phyloP scores from a whole-genome alignment of 768 basidiomycete species.

The Termitomyces sp. region DNA sequence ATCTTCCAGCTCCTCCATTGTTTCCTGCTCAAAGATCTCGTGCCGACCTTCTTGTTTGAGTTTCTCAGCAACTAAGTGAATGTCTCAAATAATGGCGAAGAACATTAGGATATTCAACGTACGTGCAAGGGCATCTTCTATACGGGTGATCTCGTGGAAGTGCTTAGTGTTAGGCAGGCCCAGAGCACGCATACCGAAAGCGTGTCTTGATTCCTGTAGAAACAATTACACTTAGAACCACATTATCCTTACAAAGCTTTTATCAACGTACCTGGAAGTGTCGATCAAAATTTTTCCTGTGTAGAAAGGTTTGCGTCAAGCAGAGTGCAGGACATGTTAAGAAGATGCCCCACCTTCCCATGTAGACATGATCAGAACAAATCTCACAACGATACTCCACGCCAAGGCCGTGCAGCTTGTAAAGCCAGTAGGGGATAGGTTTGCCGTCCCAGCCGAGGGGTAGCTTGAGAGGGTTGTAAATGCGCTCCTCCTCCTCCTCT shows the following conservation, averaged over 20 bases:
- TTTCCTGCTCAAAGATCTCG: constrained; percentile 90
- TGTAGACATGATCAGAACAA: constrained; percentile 94
- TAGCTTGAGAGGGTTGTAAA: constrained; percentile 96
- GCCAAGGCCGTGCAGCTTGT: constrained; percentile 97
- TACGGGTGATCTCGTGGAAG: constrained; percentile 97
- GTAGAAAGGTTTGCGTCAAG: constrained; percentile 5
- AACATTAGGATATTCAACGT: constrained; percentile 26
- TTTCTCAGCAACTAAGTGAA: constrained; percentile 81
- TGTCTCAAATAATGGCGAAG: not conserved
- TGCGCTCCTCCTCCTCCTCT: constrained; percentile 92
- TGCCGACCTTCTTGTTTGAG: constrained; percentile 95
- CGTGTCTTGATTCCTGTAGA: constrained; percentile 84
- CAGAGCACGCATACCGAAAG: constrained; percentile 96
- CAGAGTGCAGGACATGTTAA: not conserved
- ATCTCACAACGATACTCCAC: constrained; percentile 98
- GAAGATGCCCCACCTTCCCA: constrained; percentile 66
- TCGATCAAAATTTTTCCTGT: constrained; percentile 90
- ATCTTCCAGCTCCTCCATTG: constrained; percentile 97
- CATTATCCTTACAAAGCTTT: constrained; percentile 42
- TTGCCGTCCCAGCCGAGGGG: constrained; percentile 98
- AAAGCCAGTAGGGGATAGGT: constrained; percentile 98
- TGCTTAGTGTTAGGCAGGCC: constrained; percentile 98
- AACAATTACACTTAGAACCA: constrained; percentile 15
- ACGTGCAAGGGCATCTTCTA: constrained; percentile 94
- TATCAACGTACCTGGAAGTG: constrained; percentile 75